Evolutionary conservation across 306 rosid genomes (phyloP).

Genomic region (Begonia loranthoides): DNA sequence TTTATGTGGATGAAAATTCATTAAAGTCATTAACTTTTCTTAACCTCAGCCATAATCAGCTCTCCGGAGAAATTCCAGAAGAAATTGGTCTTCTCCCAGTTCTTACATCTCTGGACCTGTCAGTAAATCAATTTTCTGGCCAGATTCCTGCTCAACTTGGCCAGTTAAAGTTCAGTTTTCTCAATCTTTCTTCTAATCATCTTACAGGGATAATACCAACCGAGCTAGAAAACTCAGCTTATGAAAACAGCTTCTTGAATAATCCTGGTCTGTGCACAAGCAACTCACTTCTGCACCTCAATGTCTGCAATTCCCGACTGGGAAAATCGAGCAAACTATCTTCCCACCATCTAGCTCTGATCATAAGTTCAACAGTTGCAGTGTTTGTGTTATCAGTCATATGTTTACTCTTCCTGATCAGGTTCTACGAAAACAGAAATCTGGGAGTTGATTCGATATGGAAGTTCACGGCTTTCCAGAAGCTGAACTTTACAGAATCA

Average conservation of each 20-base stretch:
- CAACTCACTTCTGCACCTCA: slow-evolving; percentile 15
- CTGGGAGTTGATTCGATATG: slow-evolving; percentile 23
- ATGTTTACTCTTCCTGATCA: slow-evolving; percentile 11
- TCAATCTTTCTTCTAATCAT: slow-evolving; percentile 42
- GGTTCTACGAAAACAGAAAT: slow-evolving; percentile 19
- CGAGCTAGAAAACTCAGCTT: slow-evolving; percentile 23
- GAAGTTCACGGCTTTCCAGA: slow-evolving; percentile 65
- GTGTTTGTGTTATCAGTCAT: slow-evolving; percentile 11
- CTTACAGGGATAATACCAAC: slow-evolving; percentile 44
- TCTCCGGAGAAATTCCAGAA: slow-evolving; percentile 36
- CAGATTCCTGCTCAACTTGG: slow-evolving; percentile 29
- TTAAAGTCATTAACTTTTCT: slow-evolving; percentile 28
- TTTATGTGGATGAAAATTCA: slow-evolving; percentile 33
- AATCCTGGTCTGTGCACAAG: slow-evolving; percentile 52
- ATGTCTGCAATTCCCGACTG: slow-evolving; percentile 19
- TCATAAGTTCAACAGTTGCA: slow-evolving; percentile 18
- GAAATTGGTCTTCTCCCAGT: slow-evolving; percentile 21
- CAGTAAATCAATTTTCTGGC: slow-evolving; percentile 54
- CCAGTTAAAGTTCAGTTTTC: background rate
- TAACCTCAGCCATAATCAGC: slow-evolving; percentile 31
- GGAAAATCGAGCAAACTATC: slow-evolving; percentile 22
- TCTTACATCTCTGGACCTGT: slow-evolving; percentile 45
- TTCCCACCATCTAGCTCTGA: slow-evolving; percentile 28
- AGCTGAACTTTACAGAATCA: slow-evolving; percentile 38
- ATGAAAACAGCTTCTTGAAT: slow-evolving; percentile 44